Base-by-base conservation (phyloP, 2,329 filamentous ascomycete genomes). In the Penicillium carneum region DNA sequence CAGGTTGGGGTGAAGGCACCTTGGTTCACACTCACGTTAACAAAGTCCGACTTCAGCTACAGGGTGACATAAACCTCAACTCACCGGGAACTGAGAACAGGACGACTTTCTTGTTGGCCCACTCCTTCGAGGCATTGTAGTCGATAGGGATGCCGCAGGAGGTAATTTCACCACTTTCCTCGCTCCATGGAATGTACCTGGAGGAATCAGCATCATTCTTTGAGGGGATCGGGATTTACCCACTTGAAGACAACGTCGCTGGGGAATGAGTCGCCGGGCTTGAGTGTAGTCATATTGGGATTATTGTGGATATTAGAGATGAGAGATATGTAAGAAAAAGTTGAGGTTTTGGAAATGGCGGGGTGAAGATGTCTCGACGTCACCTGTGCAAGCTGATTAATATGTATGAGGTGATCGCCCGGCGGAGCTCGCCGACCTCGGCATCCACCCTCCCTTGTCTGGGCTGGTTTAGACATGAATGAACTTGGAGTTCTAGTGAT, bases 1-100 rank as follows among this genome's bases (percentile, higher is more conserved):
- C 92, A 96, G 69, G 90, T 90, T 9, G 92, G 92, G 34, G 92
- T 96, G 84, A 96, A 96, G 67, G 91, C 91, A 58, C 90, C 89
- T 72, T 41, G 14, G 16, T 38, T 41, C 18, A 6, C 26, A 26
- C 16, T 12, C 31, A 6, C 9, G 20, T 63, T 53, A 61, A 48
- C 11, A 12, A 6, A 26, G 16, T 18, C 38, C 3, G 41, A 3
- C 20, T 29, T 12, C 26, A 54, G 36, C 14, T 8, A 12, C 7
- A 4, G 10, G 20, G 9, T 38, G 11, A 23, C 2, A 26, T 18
- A 4, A 9, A 26, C 7, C 26, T 45, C 4, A 20, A 72, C 75
- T 53, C 65, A 81, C 88, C 88, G 4, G 89, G 89, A 14, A 91
- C 85, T n/a, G 86, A 84, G 77, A 91, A 88, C 49, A 91, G 77